Conservation (phyloP, 805 yeast species). For the Lipomyces starkeyi region DNA sequence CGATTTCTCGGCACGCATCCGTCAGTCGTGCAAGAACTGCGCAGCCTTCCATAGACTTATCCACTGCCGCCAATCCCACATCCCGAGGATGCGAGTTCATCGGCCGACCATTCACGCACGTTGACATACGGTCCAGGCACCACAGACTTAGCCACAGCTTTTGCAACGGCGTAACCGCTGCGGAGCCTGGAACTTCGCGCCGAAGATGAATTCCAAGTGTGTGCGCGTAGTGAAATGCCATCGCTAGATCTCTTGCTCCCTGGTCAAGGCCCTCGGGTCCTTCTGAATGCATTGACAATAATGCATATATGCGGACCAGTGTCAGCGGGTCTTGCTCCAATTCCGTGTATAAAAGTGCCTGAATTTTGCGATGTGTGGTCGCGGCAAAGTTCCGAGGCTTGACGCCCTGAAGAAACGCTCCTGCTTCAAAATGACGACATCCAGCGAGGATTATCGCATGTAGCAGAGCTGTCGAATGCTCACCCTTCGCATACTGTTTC, state of each 20-base stretch:
- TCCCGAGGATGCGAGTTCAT: slow-evolving; percentile 49
- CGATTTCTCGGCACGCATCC: slow-evolving; percentile 44
- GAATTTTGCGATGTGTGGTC: slow-evolving; percentile 12
- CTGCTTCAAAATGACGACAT: slow-evolving; percentile 50
- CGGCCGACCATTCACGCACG: slow-evolving; percentile 50
- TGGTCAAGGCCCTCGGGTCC: slow-evolving; percentile 46
- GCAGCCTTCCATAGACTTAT: slow-evolving; percentile 37
- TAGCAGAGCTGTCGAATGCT: slow-evolving; percentile 49
- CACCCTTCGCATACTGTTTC: slow-evolving; percentile 44
- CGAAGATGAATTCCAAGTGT: slow-evolving; percentile 51
- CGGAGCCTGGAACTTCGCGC: slow-evolving; percentile 40
- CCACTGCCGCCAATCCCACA: slow-evolving; percentile 44
- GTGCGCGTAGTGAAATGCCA: slow-evolving; percentile 50
- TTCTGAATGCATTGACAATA: slow-evolving; percentile 49
- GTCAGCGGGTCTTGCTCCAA: slow-evolving; percentile 50
- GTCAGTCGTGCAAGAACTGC: slow-evolving; percentile 45
- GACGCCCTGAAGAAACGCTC: slow-evolving; percentile 36
- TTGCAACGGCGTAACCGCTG: slow-evolving; percentile 22
- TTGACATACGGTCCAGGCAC: slow-evolving; percentile 49
- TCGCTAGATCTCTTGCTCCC: slow-evolving; percentile 42
- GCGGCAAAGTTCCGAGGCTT: slow-evolving; percentile 5
- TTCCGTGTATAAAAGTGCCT: slow-evolving; percentile 48
- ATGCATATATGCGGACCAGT: slow-evolving; percentile 47
- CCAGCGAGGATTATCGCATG: slow-evolving; percentile 53
- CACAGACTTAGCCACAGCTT: slow-evolving; percentile 50